Evolutionary conservation across 1,284 basidiomycete species (phyloP), one percentile per base, ranked within the genome.

Genomic region (Trichosporon sp.): DNA sequence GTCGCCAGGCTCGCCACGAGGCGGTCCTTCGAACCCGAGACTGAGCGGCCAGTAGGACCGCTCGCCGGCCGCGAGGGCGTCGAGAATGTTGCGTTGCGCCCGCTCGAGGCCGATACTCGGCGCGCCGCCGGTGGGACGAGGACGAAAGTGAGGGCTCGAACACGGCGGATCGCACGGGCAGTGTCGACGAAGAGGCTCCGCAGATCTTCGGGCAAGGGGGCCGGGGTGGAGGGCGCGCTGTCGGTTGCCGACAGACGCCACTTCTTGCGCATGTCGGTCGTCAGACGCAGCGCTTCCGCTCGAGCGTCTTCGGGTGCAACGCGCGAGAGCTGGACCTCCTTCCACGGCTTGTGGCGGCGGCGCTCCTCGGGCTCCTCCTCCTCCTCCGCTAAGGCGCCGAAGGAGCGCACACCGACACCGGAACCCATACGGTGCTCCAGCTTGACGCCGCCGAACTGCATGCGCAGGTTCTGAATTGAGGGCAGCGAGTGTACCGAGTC

Each of bases 401-500:
- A 51, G 0, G 70, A 65, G 46, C 76, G 76, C 46, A 81, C 72
- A 0, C 81, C 81, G 1, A 73, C 77, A 12, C 81, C 81, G 4
- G 74, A 61, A 7, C 81, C 81, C 1, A 78, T 73, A 12, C 78
- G 75, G 69, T 80, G 77, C 70, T 80, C 78, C 12, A 78, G 70
- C 40, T 75, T 66, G 4, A 54, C 68, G 2, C 78, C 78, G 5
- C 75, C 78, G 73, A 84, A 84, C 61, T 82, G 83, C 4, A 76
- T 70, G 66, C 83, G 81, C 4, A 84, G 76, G 70, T 82, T 79
- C 68, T 81, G 78, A 72, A 84, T 84, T 10, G 81, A 82, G 1
- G 83, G 83, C 3, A 84, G 75, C 38, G 81, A 70, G 67, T 80
- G 80, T 6, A 84, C 82, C 3, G 78, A 80, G 71, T 84, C 80